These are phyloP conservation scores for Elymus sibiricus DNA, from an alignment of 176 grass and related monocot genomes.

Conservation along the genomic window DNA sequence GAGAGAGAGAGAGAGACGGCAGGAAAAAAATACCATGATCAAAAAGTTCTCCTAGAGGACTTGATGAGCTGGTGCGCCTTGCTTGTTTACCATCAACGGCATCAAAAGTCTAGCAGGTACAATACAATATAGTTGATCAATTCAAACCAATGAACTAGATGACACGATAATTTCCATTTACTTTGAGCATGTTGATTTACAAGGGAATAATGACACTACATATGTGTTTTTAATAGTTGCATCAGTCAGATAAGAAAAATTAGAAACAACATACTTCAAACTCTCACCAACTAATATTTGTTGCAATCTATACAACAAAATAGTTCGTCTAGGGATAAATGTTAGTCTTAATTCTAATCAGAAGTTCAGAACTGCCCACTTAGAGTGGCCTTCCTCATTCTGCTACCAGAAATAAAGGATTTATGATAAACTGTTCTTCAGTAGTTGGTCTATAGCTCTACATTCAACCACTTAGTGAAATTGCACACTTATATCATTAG, in stretches of 20 bases:
- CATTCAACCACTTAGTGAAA: not conserved
- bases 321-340: not conserved
- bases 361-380: not conserved
- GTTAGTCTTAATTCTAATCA: not conserved
- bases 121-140: conserved; percentile 27
- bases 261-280: not conserved
- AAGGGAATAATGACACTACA: not conserved
- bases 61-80: conserved; percentile 95
- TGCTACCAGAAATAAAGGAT: not conserved
- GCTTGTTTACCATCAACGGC: conserved; percentile 99
- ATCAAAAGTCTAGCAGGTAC: conserved; percentile 87
- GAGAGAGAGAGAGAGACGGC: not conserved
- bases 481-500: not conserved
- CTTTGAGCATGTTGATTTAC: not conserved
- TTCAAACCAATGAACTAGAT: conserved; percentile 1
- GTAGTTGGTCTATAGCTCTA: not conserved
- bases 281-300: not conserved
- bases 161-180: not conserved
- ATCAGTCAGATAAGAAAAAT: not conserved
- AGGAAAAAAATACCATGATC: conserved; percentile 66
- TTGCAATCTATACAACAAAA: not conserved
- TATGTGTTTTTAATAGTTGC: not conserved
- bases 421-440: not conserved
- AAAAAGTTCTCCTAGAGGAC: conserved; percentile 97
- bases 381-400: not conserved